phyloP scores from a whole-genome alignment of 176 grass and related monocot species.

The Triticum dicoccoides region DNA sequence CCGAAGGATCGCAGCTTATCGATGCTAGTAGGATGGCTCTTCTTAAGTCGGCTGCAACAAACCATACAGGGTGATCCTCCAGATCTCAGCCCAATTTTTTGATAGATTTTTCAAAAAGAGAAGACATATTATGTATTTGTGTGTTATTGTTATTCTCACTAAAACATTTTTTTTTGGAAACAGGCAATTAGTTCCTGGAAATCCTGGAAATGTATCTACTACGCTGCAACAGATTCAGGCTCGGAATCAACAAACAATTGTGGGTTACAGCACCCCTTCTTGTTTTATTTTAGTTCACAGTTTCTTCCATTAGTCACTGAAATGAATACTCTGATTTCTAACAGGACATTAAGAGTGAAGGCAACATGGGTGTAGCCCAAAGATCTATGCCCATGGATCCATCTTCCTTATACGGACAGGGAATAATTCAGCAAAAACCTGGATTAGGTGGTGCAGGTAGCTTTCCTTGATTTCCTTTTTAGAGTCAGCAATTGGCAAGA shows the following conservation, averaged over 20 bases:
- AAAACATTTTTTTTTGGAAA: slow-evolving; percentile 6
- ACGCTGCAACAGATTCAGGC: slow-evolving; percentile 95
- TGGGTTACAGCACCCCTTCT: slow-evolving; percentile 37
- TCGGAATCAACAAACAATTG: slow-evolving; percentile 77
- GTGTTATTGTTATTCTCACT: slow-evolving; percentile 1
- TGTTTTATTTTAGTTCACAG: slow-evolving; percentile 12
- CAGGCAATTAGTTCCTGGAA: slow-evolving; percentile 78
- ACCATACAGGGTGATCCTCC: slow-evolving; percentile 67
- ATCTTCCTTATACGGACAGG: slow-evolving; percentile 81
- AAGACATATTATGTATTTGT: slow-evolving; percentile 1
- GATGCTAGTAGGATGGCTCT: slow-evolving; percentile 89
- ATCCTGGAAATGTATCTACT: slow-evolving; percentile 77
- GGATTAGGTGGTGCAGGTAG: slow-evolving; percentile 73
- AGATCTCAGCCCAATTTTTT: not conserved
- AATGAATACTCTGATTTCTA: slow-evolving; percentile 31
- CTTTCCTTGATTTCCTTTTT: slow-evolving; percentile 5
- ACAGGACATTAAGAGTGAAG: slow-evolving; percentile 91
- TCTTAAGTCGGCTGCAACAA: slow-evolving; percentile 84
- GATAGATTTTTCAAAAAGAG: slow-evolving; percentile 12
- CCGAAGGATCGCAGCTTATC: slow-evolving; percentile 74
- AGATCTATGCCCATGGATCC: slow-evolving; percentile 94
- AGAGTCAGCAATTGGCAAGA: not conserved
- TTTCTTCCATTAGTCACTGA: slow-evolving; percentile 12
- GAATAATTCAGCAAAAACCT: slow-evolving; percentile 88
- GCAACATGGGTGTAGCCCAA: slow-evolving; percentile 75